Percentiles rank a stretch among this genome's conserved stretches.
phyloP scores from a whole-genome alignment of 2,329 filamentous ascomycete species.

The Epichloe brachyelytri region DNA sequence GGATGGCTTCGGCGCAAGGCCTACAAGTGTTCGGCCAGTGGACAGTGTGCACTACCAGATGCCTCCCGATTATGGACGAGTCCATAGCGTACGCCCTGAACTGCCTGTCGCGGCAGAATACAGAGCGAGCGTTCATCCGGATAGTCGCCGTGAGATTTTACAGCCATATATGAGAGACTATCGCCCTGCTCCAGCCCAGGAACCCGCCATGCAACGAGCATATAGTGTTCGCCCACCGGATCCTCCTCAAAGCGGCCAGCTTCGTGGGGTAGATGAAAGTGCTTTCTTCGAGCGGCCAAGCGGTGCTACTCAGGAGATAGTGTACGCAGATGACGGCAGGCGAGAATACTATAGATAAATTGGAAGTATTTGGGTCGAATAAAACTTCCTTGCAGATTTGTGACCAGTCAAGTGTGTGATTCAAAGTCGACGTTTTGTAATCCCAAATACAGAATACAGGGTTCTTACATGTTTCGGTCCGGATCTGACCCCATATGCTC shows the following conservation, averaged over 20 bases:
- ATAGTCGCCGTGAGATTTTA: constrained; percentile 16
- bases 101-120: constrained; percentile 15
- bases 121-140: constrained; percentile 14
- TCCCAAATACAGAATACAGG: too few relatives aligned
- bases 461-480: too few relatives aligned
- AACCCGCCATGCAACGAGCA: constrained; percentile 13
- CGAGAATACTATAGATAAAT: constrained; percentile 23
- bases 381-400: background rate
- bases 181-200: constrained; percentile 11
- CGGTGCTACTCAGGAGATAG: constrained; percentile 27
- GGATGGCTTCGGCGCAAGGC: constrained; percentile 37
- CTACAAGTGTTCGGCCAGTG: constrained; percentile 45
- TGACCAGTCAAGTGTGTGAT: too few relatives aligned
- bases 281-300: constrained; percentile 32
- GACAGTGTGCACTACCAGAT: constrained; percentile 31
- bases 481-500: too few relatives aligned
- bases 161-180: constrained; percentile 23
- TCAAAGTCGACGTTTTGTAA: too few relatives aligned
- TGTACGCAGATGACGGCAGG: constrained; percentile 30
- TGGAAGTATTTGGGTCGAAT: background rate
- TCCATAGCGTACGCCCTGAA: constrained; percentile 30
- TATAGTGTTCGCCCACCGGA: constrained; percentile 32
- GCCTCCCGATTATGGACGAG: constrained; percentile 28
- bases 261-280: constrained; percentile 24
- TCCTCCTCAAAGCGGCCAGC: constrained; percentile 14